A percentile compares a stretch with the other conserved stretches of the same genome.
Conservation (phyloP, 1,284 basidiomycete genomes). For the Xanthoconium separans region DNA sequence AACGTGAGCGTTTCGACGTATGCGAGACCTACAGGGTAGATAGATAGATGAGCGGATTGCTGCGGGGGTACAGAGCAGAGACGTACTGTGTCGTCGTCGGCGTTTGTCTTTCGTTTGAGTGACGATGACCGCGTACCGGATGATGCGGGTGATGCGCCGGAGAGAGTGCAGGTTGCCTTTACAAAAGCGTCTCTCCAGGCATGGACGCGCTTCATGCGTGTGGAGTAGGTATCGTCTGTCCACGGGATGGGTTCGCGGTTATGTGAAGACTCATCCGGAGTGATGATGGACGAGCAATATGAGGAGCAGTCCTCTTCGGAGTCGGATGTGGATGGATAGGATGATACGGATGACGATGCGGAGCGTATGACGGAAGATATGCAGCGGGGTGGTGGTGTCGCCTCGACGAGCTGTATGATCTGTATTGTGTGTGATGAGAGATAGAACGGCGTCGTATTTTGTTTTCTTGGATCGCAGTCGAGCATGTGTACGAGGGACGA, state of each 20-base stretch:
- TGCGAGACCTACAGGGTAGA: slow-evolving; percentile 42
- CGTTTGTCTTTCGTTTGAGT: slow-evolving; percentile 31
- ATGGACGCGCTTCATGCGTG: slow-evolving; percentile 57
- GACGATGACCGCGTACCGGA: slow-evolving; percentile 17
- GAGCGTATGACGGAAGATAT: slow-evolving; percentile 45
- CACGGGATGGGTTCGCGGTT: slow-evolving; percentile 21
- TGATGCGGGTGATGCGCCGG: slow-evolving; percentile 32
- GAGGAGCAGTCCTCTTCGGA: slow-evolving; percentile 52
- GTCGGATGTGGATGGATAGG: slow-evolving; percentile 37
- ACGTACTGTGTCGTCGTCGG: slow-evolving; percentile 48
- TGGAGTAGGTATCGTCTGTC: slow-evolving; percentile 51
- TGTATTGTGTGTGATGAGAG: slow-evolving; percentile 52
- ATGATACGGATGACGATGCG: slow-evolving; percentile 38
- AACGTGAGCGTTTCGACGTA: slow-evolving; percentile 53
- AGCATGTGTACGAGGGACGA: slow-evolving; percentile 28
- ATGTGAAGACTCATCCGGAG: slow-evolving; percentile 25
- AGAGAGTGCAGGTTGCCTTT: slow-evolving; percentile 31
- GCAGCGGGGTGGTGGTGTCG: slow-evolving; percentile 49
- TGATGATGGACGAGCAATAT: slow-evolving; percentile 65
- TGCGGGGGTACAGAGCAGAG: not conserved
- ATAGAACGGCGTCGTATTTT: slow-evolving; percentile 43
- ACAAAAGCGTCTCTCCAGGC: slow-evolving; percentile 57
- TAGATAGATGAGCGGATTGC: slow-evolving; percentile 6
- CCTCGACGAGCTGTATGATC: slow-evolving; percentile 75
- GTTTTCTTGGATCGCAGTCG: slow-evolving; percentile 35